Evolutionary conservation across 2,329 filamentous ascomycete species (phyloP).

Genomic region (Thielaviopsis musarum): DNA sequence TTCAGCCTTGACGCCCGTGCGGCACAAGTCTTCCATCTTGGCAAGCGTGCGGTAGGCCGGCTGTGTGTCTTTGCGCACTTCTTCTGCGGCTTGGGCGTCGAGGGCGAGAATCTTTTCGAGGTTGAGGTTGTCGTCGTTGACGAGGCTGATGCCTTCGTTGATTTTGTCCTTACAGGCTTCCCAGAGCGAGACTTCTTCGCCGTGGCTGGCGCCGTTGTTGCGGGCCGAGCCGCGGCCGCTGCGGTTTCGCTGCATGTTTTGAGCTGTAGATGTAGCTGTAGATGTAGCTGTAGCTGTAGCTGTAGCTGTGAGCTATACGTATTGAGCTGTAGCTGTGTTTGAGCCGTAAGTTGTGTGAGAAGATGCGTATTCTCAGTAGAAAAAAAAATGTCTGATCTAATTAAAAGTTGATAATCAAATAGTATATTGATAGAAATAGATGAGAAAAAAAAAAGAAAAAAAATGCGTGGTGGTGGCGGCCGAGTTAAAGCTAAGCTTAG

Average conservation of each 20-base stretch:
- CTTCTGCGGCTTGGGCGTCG: conserved; percentile 25
- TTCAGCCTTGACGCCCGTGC: conserved; percentile 25
- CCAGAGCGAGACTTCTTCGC: conserved; percentile 29
- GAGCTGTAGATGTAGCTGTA: too few relatives aligned
- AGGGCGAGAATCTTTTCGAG: conserved; percentile 23
- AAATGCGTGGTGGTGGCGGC: background rate
- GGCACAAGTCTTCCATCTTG: conserved; percentile 26
- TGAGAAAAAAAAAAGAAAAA: too few relatives aligned
- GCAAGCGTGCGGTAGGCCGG: conserved; percentile 19
- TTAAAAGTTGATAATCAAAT: too few relatives aligned
- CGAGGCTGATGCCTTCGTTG: conserved; percentile 22
- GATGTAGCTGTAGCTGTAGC: too few relatives aligned
- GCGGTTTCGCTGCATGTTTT: conserved; percentile 29
- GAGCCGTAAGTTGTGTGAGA: too few relatives aligned
- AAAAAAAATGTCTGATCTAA: too few relatives aligned
- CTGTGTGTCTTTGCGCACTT: conserved; percentile 21
- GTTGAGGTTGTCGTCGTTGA: conserved; percentile 28
- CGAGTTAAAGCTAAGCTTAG: too few relatives aligned
- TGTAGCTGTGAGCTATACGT: too few relatives aligned
- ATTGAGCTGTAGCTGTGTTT: too few relatives aligned
- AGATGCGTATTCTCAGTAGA: too few relatives aligned
- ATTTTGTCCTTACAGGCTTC: conserved; percentile 24
- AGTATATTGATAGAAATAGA: too few relatives aligned
- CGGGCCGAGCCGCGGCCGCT: conserved; percentile 28
- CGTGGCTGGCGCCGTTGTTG: conserved; percentile 26